Conservation (phyloP, 2,329 filamentous ascomycete species). For the Alternaria sp. region DNA sequence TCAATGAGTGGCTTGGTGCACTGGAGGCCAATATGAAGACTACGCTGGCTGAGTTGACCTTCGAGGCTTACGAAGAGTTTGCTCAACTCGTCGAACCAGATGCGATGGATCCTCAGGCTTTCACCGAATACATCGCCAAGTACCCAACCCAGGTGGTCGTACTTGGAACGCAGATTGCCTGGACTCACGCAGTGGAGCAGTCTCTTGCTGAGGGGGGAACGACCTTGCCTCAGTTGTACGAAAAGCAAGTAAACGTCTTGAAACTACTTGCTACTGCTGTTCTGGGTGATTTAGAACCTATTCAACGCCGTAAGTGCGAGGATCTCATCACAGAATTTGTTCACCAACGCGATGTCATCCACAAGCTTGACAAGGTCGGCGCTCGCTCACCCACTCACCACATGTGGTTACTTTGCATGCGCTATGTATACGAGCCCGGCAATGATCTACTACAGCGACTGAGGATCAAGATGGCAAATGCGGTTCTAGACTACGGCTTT, state of each 20-base stretch:
- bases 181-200: constrained; percentile 86
- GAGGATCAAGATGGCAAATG: constrained; percentile 95
- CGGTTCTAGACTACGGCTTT: constrained; percentile 93
- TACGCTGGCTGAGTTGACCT: constrained; percentile 87
- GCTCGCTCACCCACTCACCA: constrained; percentile 82
- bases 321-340: constrained; percentile 99
- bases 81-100: constrained; percentile 77
- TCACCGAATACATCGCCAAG: constrained; percentile 80
- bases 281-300: constrained; percentile 83
- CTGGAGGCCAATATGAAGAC: constrained; percentile 93
- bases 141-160: constrained; percentile 97
- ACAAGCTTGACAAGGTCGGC: constrained; percentile 79
- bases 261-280: constrained; percentile 88
- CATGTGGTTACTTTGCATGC: constrained; percentile 95
- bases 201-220: constrained; percentile 76
- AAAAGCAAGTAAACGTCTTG: constrained; percentile 84
- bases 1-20: constrained; percentile 98
- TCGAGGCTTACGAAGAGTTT: constrained; percentile 85
- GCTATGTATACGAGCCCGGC: constrained; percentile 85
- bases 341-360: constrained; percentile 92
- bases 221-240: constrained; percentile 74
- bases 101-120: constrained; percentile 71
- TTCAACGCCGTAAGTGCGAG: constrained; percentile 95
- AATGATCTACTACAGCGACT: constrained; percentile 85
- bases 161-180: constrained; percentile 89